Base-by-base conservation (phyloP, 2,329 filamentous ascomycete genomes). In the Proliferodiscus dingleyae region DNA sequence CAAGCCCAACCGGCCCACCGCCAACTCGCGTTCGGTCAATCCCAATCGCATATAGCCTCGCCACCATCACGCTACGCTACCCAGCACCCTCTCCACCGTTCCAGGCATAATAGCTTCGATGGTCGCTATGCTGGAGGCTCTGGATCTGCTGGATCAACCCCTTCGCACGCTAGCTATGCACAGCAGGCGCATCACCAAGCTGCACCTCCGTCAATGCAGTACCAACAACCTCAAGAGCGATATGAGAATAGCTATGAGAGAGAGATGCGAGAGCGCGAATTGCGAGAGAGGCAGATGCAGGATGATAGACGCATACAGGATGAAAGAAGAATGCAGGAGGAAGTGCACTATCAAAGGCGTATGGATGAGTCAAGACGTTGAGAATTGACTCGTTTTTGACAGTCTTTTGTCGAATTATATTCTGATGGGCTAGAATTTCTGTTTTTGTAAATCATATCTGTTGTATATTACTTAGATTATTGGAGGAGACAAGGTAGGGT, bases 61-160 rank as follows among this genome's bases (percentile, higher is more conserved):
- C 55, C 59, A 21, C 56, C 56, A 23, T 21, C 54, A 2, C 53
- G 54, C 28, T 60, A 55, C 41, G 39, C 55, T 11, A 33, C 49
- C 3, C 58, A 60, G 16, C 57, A 56, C 22, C 45, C 50, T 19
- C 18, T 58, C 3, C 60, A 62, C 37, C 50, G 50, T 19, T 61
- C 60, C 19, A 30, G 60, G 37, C 57, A 60, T 13, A 60, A 59
- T 39, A 62, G 59, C 30, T 59, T 63, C 33, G 60, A 63, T 51
- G 54, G 50, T 32, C 46, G 55, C 16, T 55, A 53, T 33, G 49
- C 52, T 15, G 51, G 50, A 39, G 51, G 49, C 42, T 43, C 49
- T 37, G 47, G 41, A 15, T 42, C 56, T 13, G 50, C 58, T 34
- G 52, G 51, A 9, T 56, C 57, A n/a, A 43, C 52, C 11, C 51